A percentile compares a stretch with the other conserved stretches of the same genome.
These are phyloP conservation scores for Boletus patriciae DNA, from an alignment of 768 basidiomycete species.

Conservation along the genomic window DNA sequence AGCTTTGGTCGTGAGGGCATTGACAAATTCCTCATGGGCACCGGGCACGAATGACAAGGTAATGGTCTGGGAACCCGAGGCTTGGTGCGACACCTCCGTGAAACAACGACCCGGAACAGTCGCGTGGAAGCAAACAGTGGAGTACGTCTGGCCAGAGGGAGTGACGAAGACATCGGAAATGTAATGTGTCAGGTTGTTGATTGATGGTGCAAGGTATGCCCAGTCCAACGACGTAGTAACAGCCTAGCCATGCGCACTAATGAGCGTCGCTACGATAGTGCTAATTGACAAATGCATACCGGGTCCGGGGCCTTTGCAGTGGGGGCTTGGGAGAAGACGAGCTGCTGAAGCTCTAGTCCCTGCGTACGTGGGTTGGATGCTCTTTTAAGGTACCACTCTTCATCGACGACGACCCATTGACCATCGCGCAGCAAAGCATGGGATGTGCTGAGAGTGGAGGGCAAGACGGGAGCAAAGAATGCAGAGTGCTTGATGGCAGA, in stretches of 20 bases:
- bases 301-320: conserved; percentile 36
- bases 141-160: conserved; percentile 46
- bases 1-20: conserved; percentile 35
- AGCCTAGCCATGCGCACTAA: conserved; percentile 22
- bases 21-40: conserved; percentile 50
- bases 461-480: conserved; percentile 61
- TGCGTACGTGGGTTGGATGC: conserved; percentile 31
- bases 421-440: conserved; percentile 53
- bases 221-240: conserved; percentile 35
- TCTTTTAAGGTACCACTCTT: conserved; percentile 48
- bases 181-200: conserved; percentile 50
- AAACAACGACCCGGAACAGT: conserved; percentile 38
- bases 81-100: conserved; percentile 36
- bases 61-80: conserved; percentile 42
- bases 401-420: conserved; percentile 64
- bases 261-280: neutral
- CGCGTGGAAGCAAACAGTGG: conserved; percentile 51
- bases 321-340: conserved; percentile 45
- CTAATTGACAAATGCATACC: conserved; percentile 23
- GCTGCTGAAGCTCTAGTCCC: conserved; percentile 70
- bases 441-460: conserved; percentile 51
- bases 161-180: conserved; percentile 43
- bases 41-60: conserved; percentile 54
- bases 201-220: conserved; percentile 43
- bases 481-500: conserved; percentile 86